Base-by-base conservation (phyloP, 2,329 filamentous ascomycete genomes). In the Capronia americana region DNA sequence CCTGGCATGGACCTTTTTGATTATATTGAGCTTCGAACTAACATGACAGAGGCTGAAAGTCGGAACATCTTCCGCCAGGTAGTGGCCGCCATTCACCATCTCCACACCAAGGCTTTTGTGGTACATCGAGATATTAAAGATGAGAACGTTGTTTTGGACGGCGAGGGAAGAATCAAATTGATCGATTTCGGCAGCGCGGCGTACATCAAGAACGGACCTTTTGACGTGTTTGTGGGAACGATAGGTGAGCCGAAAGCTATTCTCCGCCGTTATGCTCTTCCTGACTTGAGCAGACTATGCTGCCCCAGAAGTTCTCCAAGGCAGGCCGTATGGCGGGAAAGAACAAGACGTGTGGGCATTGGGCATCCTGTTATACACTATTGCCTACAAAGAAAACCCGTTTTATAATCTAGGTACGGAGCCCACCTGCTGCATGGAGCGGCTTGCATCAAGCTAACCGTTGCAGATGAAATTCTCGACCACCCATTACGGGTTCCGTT, bases 71-170 rank as follows among this genome's bases (percentile, higher is more conserved):
- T 99, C 77, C 87, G 91, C 28, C 95, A 99, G 78, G 94, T 98
- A 11, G 93, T 92, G 10, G 87, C 89, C 74, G 95, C 95, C 6
- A 85, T 99, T 55, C 90, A 96, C 72, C 95, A 98, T 80, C 82
- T 99, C 50, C 95, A 99, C 76, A 93, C 88, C 61, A 94, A 91
- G 77, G 94, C 94, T 0, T 84, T 91, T 58, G 94, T 99, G 8
- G 95, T 99, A 11, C 95, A 99, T 79, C 90, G 95, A 41, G 95
- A 99, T 75, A 98, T 99, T 85, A 99, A 99, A 78, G 95, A 99
- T 74, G 95, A 99, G 80, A 99, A 99, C 73, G 92, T 99, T 32
- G 91, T 99, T 63, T 83, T 99, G 17, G 95, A 99, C 75, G 94
- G 95, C 41, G 93, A 98, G 76, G 93, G 94, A 28, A 90, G 91